phyloP scores from a whole-genome alignment of 169 alveolate species.

The Plasmodium vivax region DNA sequence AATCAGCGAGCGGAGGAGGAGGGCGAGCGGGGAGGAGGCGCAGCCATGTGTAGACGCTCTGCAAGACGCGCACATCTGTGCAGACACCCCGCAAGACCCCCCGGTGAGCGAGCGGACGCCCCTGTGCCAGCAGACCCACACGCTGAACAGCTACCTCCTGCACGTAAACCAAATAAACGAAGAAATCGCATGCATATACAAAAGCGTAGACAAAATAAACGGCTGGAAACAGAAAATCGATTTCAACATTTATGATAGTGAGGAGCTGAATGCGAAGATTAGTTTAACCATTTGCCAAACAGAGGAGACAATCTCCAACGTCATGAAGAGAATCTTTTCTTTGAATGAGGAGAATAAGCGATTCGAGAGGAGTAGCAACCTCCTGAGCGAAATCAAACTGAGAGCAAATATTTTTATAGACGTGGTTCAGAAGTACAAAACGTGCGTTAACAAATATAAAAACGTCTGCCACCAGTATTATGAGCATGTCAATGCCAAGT shows the following conservation, averaged over 20 bases:
- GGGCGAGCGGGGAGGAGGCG: not conserved
- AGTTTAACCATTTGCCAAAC: conserved; percentile 4
- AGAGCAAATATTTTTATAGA: conserved; percentile 47
- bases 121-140: not conserved
- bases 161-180: conserved; percentile 37
- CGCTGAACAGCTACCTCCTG: conserved; percentile 13
- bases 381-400: conserved; percentile 51
- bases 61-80: not conserved
- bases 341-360: conserved; percentile 12
- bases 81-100: not conserved
- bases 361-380: conserved; percentile 9
- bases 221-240: conserved; percentile 50
- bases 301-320: conserved; percentile 7
- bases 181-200: conserved; percentile 24
- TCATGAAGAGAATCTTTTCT: not conserved
- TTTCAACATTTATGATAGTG: conserved; percentile 49
- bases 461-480: conserved; percentile 49
- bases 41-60: not conserved
- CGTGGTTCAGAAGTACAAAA: conserved; percentile 41
- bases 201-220: conserved; percentile 47
- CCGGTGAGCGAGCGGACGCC: not conserved
- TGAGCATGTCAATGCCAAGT: conserved; percentile 45
- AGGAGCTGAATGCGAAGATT: conserved; percentile 14
- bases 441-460: conserved; percentile 44
- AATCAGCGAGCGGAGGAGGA: conserved; percentile 10